These are phyloP conservation scores for Tolypocladium nubicola DNA, from an alignment of 2,329 filamentous ascomycete genomes.

Conservation along the genomic window DNA sequence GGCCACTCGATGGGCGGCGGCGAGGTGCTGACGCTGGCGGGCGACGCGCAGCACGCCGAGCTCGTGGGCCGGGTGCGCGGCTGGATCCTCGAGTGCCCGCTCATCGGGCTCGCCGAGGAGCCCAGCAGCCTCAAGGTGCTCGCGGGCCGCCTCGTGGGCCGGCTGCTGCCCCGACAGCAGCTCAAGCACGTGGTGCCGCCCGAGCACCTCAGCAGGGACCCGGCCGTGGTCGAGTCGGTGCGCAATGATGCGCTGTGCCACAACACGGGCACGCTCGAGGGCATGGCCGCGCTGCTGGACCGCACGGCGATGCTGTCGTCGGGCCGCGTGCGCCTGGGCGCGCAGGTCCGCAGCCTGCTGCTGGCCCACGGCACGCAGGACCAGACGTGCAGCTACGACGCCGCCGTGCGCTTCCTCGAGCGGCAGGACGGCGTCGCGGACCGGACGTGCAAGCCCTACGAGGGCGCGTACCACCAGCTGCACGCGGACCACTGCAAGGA, in stretches of 20 bases:
- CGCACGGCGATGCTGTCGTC: constrained; percentile 50
- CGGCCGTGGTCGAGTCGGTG: constrained; percentile 48
- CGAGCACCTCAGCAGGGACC: constrained; percentile 56
- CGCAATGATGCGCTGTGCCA: constrained; percentile 63
- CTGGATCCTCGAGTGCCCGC: constrained; percentile 67
- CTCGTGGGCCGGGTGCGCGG: constrained; percentile 55
- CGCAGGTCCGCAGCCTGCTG: constrained; percentile 53
- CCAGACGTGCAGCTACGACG: constrained; percentile 53
- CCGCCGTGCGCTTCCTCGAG: constrained; percentile 54
- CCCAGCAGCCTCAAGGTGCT: constrained; percentile 55
- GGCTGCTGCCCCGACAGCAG: constrained; percentile 56
- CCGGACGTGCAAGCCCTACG: constrained; percentile 61
- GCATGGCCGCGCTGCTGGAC: constrained; percentile 67
- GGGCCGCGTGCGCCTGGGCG: constrained; percentile 41
- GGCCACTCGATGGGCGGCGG: constrained; percentile 90
- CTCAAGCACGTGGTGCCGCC: constrained; percentile 55
- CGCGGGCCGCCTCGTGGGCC: constrained; percentile 56
- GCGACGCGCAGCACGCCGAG: constrained; percentile 37
- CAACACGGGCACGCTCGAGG: constrained; percentile 77
- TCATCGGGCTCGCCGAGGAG: constrained; percentile 60
- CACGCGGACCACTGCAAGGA: constrained; percentile 48
- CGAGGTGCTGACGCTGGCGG: constrained; percentile 54
- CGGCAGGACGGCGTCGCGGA: constrained; percentile 47
- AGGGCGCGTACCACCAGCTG: constrained; percentile 69
- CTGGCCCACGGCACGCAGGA: constrained; percentile 71